Base-by-base conservation (phyloP, 1,284 basidiomycete genomes). In the Stereum hirsutum region DNA sequence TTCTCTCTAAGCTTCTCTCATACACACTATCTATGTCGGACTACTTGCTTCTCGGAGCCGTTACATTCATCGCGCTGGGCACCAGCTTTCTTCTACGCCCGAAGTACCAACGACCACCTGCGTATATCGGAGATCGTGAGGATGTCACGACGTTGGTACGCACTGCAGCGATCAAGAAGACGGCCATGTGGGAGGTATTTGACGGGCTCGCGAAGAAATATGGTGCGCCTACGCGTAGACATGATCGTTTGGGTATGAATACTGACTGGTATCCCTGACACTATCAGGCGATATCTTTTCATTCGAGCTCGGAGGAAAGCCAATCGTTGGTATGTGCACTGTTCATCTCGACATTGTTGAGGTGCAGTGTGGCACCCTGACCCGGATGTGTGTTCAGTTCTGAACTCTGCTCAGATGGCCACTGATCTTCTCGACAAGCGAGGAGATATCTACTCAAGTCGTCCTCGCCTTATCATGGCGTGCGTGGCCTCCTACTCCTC, bases 391-490 rank as follows among this genome's bases (percentile, higher is more conserved):
- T n/a, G n/a, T n/a, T n/a, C n/a, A 64, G 62, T 62, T 6, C 44
- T 65, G 6, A 59, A 56, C 19, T 57, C 52, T 14, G 40, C 55
- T 4, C 52, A 62, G 32, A 54, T 51, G 3, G 57, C 60, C 2
- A 55, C 50, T 6, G 64, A 66, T 30, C 51, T 66, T 4, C 50
- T 67, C 6, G 64, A 67, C 19, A 64, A 60, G 44, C 54, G 56
- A 15, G 57, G 60, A 6, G 57, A 56, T 26, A 63, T 64, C 11
- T 66, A 65, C 46, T 66, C 64, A 4, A 62, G 60, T 34, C 54
- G 65, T n/a, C 64, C 15, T 12, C 10, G 33, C 10, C 33, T 35
- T 10, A 20, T 35, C 17, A 35, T 35, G 33, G 33, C 33, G 33
- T 35, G 17, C 5, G 33, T 19, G 33, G 28, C 6, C 28, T 15